Conservation (phyloP, 352 stramenopile genomes). For the Thalassiosira mediterranea region DNA sequence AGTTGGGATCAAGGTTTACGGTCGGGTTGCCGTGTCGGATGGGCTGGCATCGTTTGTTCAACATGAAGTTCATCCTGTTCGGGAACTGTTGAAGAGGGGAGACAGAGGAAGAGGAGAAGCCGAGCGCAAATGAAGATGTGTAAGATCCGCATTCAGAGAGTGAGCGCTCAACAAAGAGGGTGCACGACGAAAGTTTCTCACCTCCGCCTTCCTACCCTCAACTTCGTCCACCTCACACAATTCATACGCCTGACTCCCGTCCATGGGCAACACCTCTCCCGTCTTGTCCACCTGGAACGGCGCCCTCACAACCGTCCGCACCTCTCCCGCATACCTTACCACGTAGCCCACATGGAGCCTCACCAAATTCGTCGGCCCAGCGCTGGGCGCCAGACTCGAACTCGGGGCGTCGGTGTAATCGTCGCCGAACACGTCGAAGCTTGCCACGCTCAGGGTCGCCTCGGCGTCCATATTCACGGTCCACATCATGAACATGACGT, state of each 20-base stretch:
- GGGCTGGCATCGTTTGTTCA: slow-evolving; percentile 5
- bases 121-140: not conserved
- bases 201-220: slow-evolving; percentile 10
- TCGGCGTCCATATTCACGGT: slow-evolving; percentile 13
- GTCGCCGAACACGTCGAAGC: slow-evolving; percentile 22
- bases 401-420: slow-evolving; percentile 10
- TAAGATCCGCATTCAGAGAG: no score
- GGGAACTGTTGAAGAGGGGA: slow-evolving; percentile 3
- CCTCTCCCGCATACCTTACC: slow-evolving; percentile 25
- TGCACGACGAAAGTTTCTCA: not conserved
- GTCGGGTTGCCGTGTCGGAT: slow-evolving; percentile 35
- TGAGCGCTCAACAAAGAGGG: not conserved
- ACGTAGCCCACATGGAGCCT: slow-evolving; percentile 18
- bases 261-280: slow-evolving; percentile 25
- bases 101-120: not conserved
- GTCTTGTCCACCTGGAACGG: slow-evolving; percentile 29
- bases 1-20: slow-evolving; percentile 32
- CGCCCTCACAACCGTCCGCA: slow-evolving; percentile 24
- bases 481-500: slow-evolving; percentile 32
- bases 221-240: slow-evolving; percentile 30
- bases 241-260: slow-evolving; percentile 8
- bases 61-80: slow-evolving; percentile 26
- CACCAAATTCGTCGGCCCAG: slow-evolving; percentile 12
- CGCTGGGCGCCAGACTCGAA: not conserved
- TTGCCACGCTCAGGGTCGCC: slow-evolving; percentile 11